phyloP scores from a whole-genome alignment of 176 grass and related monocot genomes.

The Saccharum spontaneum region DNA sequence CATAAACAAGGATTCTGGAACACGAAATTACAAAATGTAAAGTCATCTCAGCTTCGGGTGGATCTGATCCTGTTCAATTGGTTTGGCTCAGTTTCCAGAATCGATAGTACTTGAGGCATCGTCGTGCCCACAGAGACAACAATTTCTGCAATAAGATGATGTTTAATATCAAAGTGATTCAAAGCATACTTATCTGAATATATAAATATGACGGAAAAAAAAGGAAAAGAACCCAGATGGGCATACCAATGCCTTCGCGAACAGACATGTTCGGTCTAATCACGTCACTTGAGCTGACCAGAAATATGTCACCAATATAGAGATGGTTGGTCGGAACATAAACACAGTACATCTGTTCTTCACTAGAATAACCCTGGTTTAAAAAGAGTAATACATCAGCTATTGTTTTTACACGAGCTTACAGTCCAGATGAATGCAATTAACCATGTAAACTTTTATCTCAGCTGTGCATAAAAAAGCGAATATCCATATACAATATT shows the following conservation, averaged over 20 bases:
- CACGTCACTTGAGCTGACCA: slow-evolving; percentile 62
- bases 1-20: neutral
- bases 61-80: slow-evolving; percentile 44
- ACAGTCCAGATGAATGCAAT: neutral
- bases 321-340: slow-evolving; percentile 76
- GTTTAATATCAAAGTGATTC: neutral
- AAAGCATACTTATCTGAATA: slow-evolving; percentile 1
- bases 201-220: neutral
- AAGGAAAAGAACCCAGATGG: neutral
- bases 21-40: neutral
- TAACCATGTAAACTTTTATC: neutral
- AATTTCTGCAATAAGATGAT: slow-evolving; percentile 43
- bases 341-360: slow-evolving; percentile 72
- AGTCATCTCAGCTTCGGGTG: slow-evolving; percentile 48
- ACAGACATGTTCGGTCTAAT: slow-evolving; percentile 72
- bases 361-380: slow-evolving; percentile 57
- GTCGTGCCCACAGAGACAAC: slow-evolving; percentile 70
- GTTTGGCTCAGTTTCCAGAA: slow-evolving; percentile 40
- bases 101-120: slow-evolving; percentile 58
- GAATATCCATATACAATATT: neutral
- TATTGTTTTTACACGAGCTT: slow-evolving; percentile 8
- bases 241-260: slow-evolving; percentile 71
- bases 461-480: neutral
- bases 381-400: neutral
- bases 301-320: slow-evolving; percentile 70